phyloP scores from a whole-genome alignment of 2,329 filamentous ascomycete genomes.

The Fusarium irregulare region DNA sequence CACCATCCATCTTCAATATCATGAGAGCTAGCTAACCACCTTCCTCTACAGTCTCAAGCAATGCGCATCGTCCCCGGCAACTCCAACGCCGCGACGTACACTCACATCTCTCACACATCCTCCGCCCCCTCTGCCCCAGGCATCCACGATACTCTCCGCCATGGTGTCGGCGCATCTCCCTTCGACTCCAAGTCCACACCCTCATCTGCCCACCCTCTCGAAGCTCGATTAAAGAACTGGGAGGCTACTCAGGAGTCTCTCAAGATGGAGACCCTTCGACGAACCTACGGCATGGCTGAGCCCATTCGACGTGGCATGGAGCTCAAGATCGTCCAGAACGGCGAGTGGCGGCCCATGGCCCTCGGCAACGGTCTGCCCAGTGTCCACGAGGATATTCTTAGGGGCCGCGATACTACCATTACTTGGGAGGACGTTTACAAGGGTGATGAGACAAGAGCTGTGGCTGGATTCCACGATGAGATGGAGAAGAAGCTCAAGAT shows the following conservation, averaged over 20 bases:
- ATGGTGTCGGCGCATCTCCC: slow-evolving; percentile 77
- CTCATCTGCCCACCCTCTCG: slow-evolving; percentile 83
- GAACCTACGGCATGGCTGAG: slow-evolving; percentile 91
- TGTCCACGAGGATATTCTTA: slow-evolving; percentile 90
- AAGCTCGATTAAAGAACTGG: slow-evolving; percentile 90
- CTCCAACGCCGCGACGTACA: slow-evolving; percentile 72
- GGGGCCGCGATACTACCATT: slow-evolving; percentile 79
- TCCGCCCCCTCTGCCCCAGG: slow-evolving; percentile 91
- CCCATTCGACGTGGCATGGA: slow-evolving; percentile 95
- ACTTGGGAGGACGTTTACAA: slow-evolving; percentile 95
- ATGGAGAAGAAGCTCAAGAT: slow-evolving; percentile 94
- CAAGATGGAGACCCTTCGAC: slow-evolving; percentile 89
- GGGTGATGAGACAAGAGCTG: slow-evolving; percentile 78
- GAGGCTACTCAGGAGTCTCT: slow-evolving; percentile 86
- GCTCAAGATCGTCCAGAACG: slow-evolving; percentile 83
- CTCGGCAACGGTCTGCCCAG: slow-evolving; percentile 70
- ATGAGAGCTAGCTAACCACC: slow-evolving; percentile 39
- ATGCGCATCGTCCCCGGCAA: slow-evolving; percentile 87
- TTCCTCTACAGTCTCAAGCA: slow-evolving; percentile 65
- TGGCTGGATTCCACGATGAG: slow-evolving; percentile 85
- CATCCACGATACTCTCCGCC: slow-evolving; percentile 91
- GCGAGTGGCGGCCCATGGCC: slow-evolving; percentile 81
- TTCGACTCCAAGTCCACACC: slow-evolving; percentile 61
- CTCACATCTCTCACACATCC: slow-evolving; percentile 69
- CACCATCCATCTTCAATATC: slow-evolving; percentile 9